A percentile compares a stretch with the other conserved stretches of the same genome.
Evolutionary conservation across 176 grass and related monocot species (phyloP).

Genomic region (Puya raimondii): DNA sequence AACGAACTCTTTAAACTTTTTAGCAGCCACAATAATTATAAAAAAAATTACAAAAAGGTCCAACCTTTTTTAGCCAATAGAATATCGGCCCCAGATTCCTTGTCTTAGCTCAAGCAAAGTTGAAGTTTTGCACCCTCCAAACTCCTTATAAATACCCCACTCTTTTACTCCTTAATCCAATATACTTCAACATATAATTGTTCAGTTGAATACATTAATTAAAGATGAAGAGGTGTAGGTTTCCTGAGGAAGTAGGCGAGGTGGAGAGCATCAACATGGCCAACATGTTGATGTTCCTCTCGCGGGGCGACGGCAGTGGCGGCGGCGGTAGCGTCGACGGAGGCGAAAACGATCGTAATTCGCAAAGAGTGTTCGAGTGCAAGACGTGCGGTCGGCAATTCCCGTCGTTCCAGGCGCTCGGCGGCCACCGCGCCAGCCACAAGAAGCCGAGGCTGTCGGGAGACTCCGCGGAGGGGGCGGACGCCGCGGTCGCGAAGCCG

Average conservation of each 20-base stretch:
- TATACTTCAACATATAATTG: neutral
- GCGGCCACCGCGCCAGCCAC: conserved; percentile 90
- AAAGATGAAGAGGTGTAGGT: conserved; percentile 32
- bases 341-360: neutral
- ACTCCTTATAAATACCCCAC: neutral
- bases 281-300: conserved; percentile 56
- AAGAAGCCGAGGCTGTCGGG: conserved; percentile 55
- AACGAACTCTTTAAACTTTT: no score
- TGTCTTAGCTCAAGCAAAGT: no score
- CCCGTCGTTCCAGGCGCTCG: conserved; percentile 88
- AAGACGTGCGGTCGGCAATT: conserved; percentile 82
- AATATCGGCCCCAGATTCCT: no score
- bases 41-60: no score
- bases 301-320: conserved; percentile 15
- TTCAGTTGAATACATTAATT: neutral
- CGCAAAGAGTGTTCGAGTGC: conserved; percentile 75
- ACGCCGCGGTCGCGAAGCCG: conserved; percentile 36
- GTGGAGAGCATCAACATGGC: conserved; percentile 49
- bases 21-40: no score
- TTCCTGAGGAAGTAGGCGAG: conserved; percentile 28
- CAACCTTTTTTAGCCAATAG: no score
- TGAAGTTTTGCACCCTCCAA: no score
- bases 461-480: neutral
- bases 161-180: neutral
- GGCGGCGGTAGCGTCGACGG: neutral